These are phyloP conservation scores for Stromatinia cepivora DNA, from an alignment of 2,329 filamentous ascomycete species.

Conservation along the genomic window DNA sequence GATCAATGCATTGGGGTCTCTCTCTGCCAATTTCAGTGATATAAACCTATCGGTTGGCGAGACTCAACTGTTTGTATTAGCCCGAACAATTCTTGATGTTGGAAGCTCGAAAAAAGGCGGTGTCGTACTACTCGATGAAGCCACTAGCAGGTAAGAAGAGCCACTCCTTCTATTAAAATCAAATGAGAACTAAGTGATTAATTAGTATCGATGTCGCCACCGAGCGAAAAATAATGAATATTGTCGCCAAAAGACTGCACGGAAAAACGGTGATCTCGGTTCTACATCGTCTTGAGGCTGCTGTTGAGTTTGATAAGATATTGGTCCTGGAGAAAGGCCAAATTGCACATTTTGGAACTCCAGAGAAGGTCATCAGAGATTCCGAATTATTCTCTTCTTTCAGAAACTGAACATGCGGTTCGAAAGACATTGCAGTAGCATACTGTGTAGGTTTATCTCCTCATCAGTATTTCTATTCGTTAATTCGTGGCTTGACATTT, in stretches of 20 bases:
- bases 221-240: background rate
- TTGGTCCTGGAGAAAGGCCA: background rate
- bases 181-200: background rate
- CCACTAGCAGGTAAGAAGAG: background rate
- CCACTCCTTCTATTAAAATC: background rate
- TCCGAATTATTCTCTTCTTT: slow-evolving; percentile 4
- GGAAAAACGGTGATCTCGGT: background rate
- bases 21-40: background rate
- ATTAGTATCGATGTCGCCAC: background rate
- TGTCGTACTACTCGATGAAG: background rate
- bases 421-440: background rate
- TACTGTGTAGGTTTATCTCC: background rate
- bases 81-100: background rate
- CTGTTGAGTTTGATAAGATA: background rate
- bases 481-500: background rate
- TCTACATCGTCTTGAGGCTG: background rate
- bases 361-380: background rate
- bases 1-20: background rate
- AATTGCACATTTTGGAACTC: background rate
- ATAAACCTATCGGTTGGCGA: background rate
- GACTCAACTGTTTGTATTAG: background rate
- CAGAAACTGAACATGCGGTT: background rate
- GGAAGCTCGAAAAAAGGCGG: background rate
- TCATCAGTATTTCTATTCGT: background rate
- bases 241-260: background rate